Evolutionary conservation across 768 basidiomycete species (phyloP).

Genomic region (Boletus rufocinnamomeus): DNA sequence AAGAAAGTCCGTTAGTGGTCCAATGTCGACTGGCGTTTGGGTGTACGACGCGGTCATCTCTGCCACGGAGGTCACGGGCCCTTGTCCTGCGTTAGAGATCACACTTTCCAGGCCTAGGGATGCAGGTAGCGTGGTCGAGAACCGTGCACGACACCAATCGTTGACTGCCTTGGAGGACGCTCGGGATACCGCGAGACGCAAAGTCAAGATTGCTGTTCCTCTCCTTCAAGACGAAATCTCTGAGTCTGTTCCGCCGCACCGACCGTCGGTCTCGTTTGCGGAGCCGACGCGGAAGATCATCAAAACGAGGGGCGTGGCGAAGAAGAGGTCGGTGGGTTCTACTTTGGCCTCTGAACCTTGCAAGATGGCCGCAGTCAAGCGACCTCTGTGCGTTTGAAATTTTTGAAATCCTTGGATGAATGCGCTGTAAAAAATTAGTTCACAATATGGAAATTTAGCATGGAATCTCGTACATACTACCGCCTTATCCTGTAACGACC

Average conservation of each 20-base stretch:
- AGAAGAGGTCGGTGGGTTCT: slow-evolving; percentile 10
- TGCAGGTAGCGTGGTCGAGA: neutral
- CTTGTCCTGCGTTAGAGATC: slow-evolving; percentile 24
- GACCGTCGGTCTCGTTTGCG: neutral
- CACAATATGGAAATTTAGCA: neutral
- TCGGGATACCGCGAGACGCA: slow-evolving; percentile 12
- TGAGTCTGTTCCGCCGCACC: neutral
- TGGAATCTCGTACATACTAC: neutral
- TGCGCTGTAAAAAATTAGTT: neutral
- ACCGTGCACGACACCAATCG: slow-evolving; percentile 30
- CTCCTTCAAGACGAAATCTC: slow-evolving; percentile 7
- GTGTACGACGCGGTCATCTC: slow-evolving; percentile 54
- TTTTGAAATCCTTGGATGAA: slow-evolving; percentile 4
- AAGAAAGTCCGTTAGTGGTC: slow-evolving; percentile 46
- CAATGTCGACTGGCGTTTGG: slow-evolving; percentile 41
- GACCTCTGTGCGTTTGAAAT: slow-evolving; percentile 19
- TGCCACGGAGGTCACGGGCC: slow-evolving; percentile 37
- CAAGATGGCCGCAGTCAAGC: slow-evolving; percentile 17
- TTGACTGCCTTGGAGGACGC: slow-evolving; percentile 23
- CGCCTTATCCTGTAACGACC: neutral
- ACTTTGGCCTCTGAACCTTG: slow-evolving; percentile 7
- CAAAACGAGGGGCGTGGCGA: neutral
- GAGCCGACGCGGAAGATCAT: neutral
- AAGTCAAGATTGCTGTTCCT: slow-evolving; percentile 24
- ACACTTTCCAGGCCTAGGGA: slow-evolving; percentile 17